These are phyloP conservation scores for Mucuna pruriens DNA, from an alignment of 306 rosid genomes.

Conservation along the genomic window DNA sequence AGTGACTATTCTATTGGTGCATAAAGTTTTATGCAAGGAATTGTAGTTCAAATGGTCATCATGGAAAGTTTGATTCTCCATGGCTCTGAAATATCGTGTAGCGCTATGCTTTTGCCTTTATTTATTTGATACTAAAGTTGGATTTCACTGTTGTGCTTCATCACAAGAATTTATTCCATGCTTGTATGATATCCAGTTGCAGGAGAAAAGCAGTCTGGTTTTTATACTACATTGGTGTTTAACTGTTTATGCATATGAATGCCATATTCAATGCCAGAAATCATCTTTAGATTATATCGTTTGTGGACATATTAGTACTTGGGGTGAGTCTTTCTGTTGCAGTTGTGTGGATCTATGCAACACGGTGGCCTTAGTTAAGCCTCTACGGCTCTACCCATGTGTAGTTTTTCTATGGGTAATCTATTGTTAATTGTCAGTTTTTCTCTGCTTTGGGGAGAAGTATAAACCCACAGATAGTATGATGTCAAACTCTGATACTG, in stretches of 20 bases:
- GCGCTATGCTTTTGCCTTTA: neutral
- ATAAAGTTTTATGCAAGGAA: constrained; percentile 11
- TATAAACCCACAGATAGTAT: neutral
- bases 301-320: constrained; percentile 33
- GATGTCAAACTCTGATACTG: constrained; percentile 15
- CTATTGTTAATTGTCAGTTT: neutral
- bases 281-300: neutral
- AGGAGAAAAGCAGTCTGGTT: neutral
- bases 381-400: constrained; percentile 17
- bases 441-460: constrained; percentile 19
- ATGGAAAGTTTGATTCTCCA: constrained; percentile 35
- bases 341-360: constrained; percentile 1
- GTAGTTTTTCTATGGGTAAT: neutral
- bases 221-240: neutral
- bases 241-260: constrained; percentile 1
- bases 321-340: constrained; percentile 16
- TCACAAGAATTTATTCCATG: constrained; percentile 10
- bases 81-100: neutral
- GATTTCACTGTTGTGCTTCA: constrained; percentile 26
- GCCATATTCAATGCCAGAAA: neutral
- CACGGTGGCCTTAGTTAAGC: constrained; percentile 16
- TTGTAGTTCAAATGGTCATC: constrained; percentile 18
- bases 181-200: constrained; percentile 6
- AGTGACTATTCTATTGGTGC: constrained; percentile 9
- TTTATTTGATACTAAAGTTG: constrained; percentile 31